Base-by-base conservation (phyloP, 345 rosid species). In the Populus pruinosa region DNA sequence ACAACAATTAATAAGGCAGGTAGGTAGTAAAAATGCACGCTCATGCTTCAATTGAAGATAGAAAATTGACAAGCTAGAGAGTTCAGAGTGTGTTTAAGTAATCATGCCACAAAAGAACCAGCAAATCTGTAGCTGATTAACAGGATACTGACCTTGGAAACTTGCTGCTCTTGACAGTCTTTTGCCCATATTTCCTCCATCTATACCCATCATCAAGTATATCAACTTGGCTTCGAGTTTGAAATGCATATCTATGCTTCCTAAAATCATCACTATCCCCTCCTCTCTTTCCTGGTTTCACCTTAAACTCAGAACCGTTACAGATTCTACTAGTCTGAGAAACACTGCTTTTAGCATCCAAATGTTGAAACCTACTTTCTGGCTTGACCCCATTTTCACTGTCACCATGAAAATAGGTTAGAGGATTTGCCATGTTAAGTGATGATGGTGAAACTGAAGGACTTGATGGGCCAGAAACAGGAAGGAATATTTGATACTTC, bases 111-210 rank as follows among this genome's bases (percentile, higher is more conserved):
- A 23, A 23, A n/a, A 59, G 64, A 59, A 10, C 25, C 5, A 59
- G 9, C 23, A 59, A 23, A 23, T 59, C 13, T 23, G 23, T 23
- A 23, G 29, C 14, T 47, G 6, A 5, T 14, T 18, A 53, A 17
- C 8, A 17, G 39, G 18, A 27, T 33, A 43, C 41, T 77, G 18
- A 87, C 90, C 90, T 85, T 5, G 90, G 90, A 69, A 83, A 87
- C 38, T 76, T 87, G 25, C 70, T 70, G 56, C 82, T 76, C 80
- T 87, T 87, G 1, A 87, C 88, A 1, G 63, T 74, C 71, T 87
- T 87, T 41, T 87, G 90, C 1, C 90, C 90, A 74, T 87, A 83
- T 79, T 87, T 85, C 79, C 89, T 85, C 87, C 89, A 87, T 49
- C 89, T 74, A 78, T 87, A 87, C 1, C 90, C 88, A 82, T 87